These are phyloP conservation scores for Cutaneotrichosporon sp. DNA, from an alignment of 1,284 basidiomycete genomes.

Conservation along the genomic window DNA sequence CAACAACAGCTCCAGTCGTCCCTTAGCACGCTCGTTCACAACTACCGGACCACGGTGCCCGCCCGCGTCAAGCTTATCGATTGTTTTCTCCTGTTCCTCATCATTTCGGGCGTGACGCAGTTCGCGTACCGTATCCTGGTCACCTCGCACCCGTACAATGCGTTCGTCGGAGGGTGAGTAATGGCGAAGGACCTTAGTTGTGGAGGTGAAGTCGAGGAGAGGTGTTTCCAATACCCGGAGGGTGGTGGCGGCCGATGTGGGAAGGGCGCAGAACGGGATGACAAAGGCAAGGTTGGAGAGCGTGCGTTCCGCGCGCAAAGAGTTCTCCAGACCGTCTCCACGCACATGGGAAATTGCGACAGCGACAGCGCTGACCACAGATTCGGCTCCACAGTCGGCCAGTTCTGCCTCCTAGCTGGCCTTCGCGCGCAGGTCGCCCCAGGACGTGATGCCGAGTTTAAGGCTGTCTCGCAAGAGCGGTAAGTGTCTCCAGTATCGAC, in stretches of 20 bases:
- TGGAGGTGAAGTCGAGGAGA: no score
- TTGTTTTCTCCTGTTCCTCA: conserved; percentile 84
- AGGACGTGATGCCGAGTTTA: conserved; percentile 59
- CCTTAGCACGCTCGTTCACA: conserved; percentile 63
- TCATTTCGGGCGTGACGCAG: conserved; percentile 83
- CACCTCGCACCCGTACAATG: conserved; percentile 94
- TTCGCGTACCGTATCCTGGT: conserved; percentile 88
- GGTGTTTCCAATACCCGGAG: no score
- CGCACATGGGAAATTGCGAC: background rate
- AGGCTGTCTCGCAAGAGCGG: conserved; percentile 91
- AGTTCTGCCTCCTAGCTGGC: conserved; percentile 92
- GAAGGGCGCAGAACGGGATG: no score
- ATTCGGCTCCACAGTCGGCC: conserved; percentile 87
- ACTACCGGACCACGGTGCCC: conserved; percentile 72
- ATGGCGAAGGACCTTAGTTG: no score
- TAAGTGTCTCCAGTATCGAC: no score
- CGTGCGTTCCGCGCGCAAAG: no score
- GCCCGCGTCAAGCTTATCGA: conserved; percentile 89
- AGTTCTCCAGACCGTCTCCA: no score
- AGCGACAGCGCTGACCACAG: conserved; percentile 50
- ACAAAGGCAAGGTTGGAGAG: no score
- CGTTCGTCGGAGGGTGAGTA: conserved; percentile 90
- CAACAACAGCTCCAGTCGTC: conserved; percentile 40
- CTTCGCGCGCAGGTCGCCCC: conserved; percentile 89
- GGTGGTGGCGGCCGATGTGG: no score